A percentile compares a stretch with the other conserved stretches of the same genome.
Evolutionary conservation across 2,329 filamentous ascomycete species (phyloP).

Genomic region (Rutstroemia sp.): DNA sequence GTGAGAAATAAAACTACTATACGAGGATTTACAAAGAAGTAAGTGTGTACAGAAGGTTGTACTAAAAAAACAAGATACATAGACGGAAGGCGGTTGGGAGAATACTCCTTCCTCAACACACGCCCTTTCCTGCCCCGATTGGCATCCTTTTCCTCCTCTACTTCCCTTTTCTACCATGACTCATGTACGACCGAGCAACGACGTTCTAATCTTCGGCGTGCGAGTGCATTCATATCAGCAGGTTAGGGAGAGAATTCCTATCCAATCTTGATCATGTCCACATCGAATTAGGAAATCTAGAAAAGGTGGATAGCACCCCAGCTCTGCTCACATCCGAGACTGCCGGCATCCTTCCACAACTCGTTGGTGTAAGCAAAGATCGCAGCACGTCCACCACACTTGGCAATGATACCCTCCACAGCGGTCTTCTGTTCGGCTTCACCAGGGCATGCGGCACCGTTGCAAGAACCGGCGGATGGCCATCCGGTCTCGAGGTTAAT

Average conservation of each 20-base stretch:
- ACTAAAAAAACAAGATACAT: background rate
- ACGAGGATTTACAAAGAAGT: background rate
- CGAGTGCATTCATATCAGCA: no score
- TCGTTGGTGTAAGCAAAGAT: constrained; percentile 81
- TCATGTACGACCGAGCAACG: no score
- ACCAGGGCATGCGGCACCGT: constrained; percentile 67
- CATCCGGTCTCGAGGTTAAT: constrained; percentile 89
- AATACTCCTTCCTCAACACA: background rate
- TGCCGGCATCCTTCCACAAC: constrained; percentile 68
- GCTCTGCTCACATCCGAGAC: constrained; percentile 68
- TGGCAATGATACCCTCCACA: constrained; percentile 61
- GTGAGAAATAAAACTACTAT: background rate
- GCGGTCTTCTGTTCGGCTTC: constrained; percentile 59
- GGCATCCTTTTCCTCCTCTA: no score
- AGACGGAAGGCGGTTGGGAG: background rate
- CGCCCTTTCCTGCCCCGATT: background rate
- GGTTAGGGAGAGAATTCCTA: no score
- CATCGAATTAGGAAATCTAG: background rate
- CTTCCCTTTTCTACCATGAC: no score
- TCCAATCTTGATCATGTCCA: no score
- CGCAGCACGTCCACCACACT: constrained; percentile 60
- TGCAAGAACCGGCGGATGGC: constrained; percentile 63
- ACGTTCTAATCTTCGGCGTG: no score
- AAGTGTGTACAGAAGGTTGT: background rate
- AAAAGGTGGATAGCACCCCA: constrained; percentile 49